Conservation (phyloP, 192 early-diverging fungal genomes). For the Backusella mclennaniae region DNA sequence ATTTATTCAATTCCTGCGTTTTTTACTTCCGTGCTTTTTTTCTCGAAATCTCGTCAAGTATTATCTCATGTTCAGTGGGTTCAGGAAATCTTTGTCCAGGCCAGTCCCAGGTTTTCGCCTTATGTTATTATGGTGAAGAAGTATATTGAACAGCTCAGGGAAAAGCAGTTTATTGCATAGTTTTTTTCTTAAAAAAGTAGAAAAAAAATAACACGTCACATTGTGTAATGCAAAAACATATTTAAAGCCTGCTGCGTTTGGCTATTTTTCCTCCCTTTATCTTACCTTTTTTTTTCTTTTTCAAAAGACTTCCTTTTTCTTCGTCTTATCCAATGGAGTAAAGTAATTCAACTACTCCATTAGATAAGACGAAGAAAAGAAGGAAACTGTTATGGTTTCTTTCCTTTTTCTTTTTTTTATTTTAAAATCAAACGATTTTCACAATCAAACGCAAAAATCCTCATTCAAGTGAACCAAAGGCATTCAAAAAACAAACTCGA, state of each 20-base stretch:
- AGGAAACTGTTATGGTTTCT: too few species aligned
- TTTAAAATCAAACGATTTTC: too few species aligned
- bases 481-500: too few species aligned
- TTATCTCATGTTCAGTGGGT: slow-evolving; percentile 68
- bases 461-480: too few species aligned
- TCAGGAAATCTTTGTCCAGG: slow-evolving; percentile 73
- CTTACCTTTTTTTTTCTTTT: not conserved
- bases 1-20: too few species aligned
- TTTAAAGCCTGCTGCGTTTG: not conserved
- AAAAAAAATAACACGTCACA: not conserved
- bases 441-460: too few species aligned
- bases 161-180: slow-evolving; percentile 81
- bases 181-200: not conserved
- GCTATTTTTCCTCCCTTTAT: not conserved
- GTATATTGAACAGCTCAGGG: slow-evolving; percentile 79
- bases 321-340: too few species aligned
- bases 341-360: too few species aligned
- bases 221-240: not conserved
- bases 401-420: too few species aligned
- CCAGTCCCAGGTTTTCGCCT: slow-evolving; percentile 67
- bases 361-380: too few species aligned
- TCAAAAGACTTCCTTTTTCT: too few species aligned
- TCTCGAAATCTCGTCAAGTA: slow-evolving; percentile 71
- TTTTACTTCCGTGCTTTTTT: too few species aligned
- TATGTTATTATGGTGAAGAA: slow-evolving; percentile 76